Base-by-base conservation (phyloP, 2,329 filamentous ascomycete species). In the Verticillium klebahnii region DNA sequence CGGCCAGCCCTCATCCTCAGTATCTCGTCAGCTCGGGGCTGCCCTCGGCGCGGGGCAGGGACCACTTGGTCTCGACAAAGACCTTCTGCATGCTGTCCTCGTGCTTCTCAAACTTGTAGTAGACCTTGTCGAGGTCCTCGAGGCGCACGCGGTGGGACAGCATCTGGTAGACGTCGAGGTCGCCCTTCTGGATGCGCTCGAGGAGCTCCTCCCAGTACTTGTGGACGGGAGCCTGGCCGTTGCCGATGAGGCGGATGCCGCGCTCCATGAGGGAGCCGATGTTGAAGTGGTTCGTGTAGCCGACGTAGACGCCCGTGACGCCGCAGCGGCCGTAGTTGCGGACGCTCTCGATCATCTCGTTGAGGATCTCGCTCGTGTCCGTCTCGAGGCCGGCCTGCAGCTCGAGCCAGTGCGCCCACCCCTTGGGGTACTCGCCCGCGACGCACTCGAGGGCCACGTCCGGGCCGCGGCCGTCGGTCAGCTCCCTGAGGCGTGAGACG, bases 261-360 rank as follows among this genome's bases (percentile, higher is more conserved):
- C 90, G 87, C 76, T 96, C 87, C 92, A 96, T 96, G 15, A 96
- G 72, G 0, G 90, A 88, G 11, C 92, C 91, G 67, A 94, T 88
- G 75, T 92, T 92, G 80, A 94, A 91, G 73, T 92, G 89, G 75
- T 92, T 93, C 25, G 89, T 91, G 65, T 84, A 87, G 63, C 84
- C 85, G 32, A 85, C 82, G 63, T 87, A 87, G 23, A 86, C 85
- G 60, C 91, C 92, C 0, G 92, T 96, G 62, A 96, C 82, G 25
- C 92, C 91, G 60, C 87, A 88, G 7, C 91, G 82, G 5, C 92
- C 89, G 68, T 82, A 92, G 69, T 86, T 90, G 58, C 85, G 80
- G 14, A 91, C 89, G n/a, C 85, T 81, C 69, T 89, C 85, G 36
- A 93, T 86, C 88, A 91, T 91, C 77, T 93, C 90, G 71, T 93